Base-by-base conservation (phyloP, 179 eudicot species). In the Spinacia oleracea region DNA sequence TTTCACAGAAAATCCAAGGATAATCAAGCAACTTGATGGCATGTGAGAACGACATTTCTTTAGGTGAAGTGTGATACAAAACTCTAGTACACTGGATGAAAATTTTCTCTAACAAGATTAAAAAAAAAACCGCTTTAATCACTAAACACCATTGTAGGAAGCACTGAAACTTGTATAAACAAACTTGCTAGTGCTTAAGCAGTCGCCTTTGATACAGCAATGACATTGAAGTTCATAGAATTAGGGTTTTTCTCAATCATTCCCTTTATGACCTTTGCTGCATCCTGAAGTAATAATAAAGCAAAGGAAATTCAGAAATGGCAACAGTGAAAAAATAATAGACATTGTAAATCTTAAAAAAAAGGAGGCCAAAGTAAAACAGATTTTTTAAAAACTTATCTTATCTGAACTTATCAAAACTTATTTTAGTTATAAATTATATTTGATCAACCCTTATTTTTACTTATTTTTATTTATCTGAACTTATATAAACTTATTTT, bases 191-290 rank as follows among this genome's bases (percentile, higher is more conserved):
- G 6, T 46, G 56, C 11, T 72, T 72, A 72, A 5, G 45, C 80
- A 27, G 76, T 74, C 67, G 86, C 90, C 91, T 90, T 93, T 31
- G 99, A 88, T 74, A 96, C 45, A 46, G 94, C 94, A 29, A 96
- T 96, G 46, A 93, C 93, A 68, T 91, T 96, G 91, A 93, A 96
- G 86, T 90, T 96, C 82, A 89, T 74, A 0, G 97, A 89, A 72
- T 86, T 83, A 0, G 98, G 99, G 73, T 90, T 96, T 72, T 89
- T 92, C 84, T 86, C 77, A 29, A 91, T 90, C 71, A 91, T 81
- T 75, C 84, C 84, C 81, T 87, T 86, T 78, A 96, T 92, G 64
- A 93, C 96, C 83, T 89, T 88, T 15, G 94, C 94, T 18, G 98
- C 92, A 76, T 96, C 98, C 98, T 93, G 92, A 16, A 5, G 23